These are phyloP conservation scores for Limnomonas spitsbergensis DNA, from an alignment of 139 green algal genomes.

Conservation along the genomic window DNA sequence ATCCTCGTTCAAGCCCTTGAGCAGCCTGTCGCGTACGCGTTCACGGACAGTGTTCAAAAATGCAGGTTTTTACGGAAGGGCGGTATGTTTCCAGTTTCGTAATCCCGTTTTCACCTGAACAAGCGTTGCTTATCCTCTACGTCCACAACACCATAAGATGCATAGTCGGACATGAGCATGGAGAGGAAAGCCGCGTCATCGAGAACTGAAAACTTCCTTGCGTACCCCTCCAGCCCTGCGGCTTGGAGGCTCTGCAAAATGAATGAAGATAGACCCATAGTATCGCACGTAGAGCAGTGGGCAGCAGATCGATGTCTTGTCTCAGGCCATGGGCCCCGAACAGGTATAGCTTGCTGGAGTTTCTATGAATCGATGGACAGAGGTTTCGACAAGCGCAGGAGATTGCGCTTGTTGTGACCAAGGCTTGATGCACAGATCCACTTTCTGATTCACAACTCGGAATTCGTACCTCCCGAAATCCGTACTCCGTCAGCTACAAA, in stretches of 20 bases:
- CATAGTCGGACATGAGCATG: slow-evolving; percentile 71
- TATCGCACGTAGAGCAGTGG: too few species aligned
- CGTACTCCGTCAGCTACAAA: too few species aligned
- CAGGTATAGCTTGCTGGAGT: too few species aligned
- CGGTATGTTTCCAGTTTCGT: neutral
- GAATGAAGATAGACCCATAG: slow-evolving; percentile 5
- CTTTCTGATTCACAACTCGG: too few species aligned
- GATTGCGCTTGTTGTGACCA: too few species aligned
- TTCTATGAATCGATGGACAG: too few species aligned
- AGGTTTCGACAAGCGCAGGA: too few species aligned
- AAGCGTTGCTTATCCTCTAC: slow-evolving; percentile 77
- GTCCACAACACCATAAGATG: slow-evolving; percentile 60
- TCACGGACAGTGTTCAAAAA: neutral
- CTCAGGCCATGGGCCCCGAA: too few species aligned
- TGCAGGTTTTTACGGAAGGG: neutral
- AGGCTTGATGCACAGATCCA: too few species aligned
- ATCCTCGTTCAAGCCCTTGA: slow-evolving; percentile 2
- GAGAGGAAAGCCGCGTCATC: slow-evolving; percentile 38
- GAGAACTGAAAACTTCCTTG: slow-evolving; percentile 32
- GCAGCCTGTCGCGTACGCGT: neutral
- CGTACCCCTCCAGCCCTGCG: slow-evolving; percentile 43
- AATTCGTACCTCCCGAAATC: too few species aligned
- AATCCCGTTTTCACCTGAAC: slow-evolving; percentile 40
- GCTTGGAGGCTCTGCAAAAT: slow-evolving; percentile 26
- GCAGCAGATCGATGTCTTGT: too few species aligned